These are phyloP conservation scores for Torulaspora franciscae DNA, from an alignment of 805 yeast genomes.

Conservation along the genomic window DNA sequence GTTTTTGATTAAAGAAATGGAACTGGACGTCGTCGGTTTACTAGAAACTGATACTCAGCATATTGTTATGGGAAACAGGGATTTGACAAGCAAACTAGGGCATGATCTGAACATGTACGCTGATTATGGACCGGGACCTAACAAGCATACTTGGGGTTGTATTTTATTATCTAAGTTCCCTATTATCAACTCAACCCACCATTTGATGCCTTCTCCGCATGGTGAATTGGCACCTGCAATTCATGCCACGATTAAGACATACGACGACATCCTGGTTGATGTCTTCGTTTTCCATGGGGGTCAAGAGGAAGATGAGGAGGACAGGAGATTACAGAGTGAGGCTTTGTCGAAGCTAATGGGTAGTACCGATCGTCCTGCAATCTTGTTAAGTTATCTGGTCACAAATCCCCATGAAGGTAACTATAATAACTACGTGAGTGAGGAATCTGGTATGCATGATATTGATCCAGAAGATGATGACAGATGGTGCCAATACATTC, in stretches of 20 bases:
- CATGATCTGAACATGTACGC: conserved; percentile 92
- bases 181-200: conserved; percentile 82
- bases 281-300: conserved; percentile 97
- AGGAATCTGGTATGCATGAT: conserved; percentile 80
- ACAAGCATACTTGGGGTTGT: conserved; percentile 97
- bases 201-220: conserved; percentile 90
- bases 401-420: conserved; percentile 85
- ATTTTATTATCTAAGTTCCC: conserved; percentile 92
- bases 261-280: conserved; percentile 73
- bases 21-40: conserved; percentile 85
- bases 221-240: conserved; percentile 98
- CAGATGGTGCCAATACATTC: conserved; percentile 96
- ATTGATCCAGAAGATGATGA: conserved; percentile 93
- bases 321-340: conserved; percentile 78
- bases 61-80: conserved; percentile 91
- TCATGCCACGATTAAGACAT: conserved; percentile 89
- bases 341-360: conserved; percentile 79
- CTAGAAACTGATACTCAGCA: conserved; percentile 92
- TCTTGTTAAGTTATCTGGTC: conserved; percentile 84
- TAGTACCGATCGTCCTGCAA: conserved; percentile 71
- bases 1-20: conserved; percentile 75
- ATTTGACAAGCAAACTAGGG: conserved; percentile 83
- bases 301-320: conserved; percentile 95
- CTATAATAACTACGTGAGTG: conserved; percentile 86
- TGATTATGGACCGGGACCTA: conserved; percentile 97